phyloP scores from a whole-genome alignment of 108 stramenopile genomes.

The Phaeodactylum tricornutum region DNA sequence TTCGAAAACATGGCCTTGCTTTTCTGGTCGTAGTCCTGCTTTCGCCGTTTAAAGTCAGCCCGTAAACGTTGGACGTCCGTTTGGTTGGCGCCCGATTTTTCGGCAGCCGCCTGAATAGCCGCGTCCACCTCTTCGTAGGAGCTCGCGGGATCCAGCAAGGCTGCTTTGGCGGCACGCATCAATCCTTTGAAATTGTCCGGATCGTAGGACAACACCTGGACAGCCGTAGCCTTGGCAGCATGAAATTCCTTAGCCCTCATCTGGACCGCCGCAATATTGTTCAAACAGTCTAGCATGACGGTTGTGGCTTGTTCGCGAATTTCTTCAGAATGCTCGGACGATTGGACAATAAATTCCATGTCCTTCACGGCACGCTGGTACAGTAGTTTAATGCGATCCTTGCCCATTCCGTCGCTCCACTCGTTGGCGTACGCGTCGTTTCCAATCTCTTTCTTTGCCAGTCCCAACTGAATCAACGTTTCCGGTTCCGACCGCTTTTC shows the following conservation, averaged over 20 bases:
- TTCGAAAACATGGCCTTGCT: constrained; percentile 5
- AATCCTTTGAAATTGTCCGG: constrained; percentile 38
- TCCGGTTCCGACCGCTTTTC: constrained; percentile 5
- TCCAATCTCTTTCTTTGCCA: constrained; percentile 30
- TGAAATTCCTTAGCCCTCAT: constrained; percentile 32
- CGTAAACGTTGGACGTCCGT: constrained; percentile 13
- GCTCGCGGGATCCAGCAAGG: constrained; percentile 32
- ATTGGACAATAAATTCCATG: constrained; percentile 22
- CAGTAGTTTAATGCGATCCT: neutral
- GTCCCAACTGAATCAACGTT: constrained; percentile 26
- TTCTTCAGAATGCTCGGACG: neutral
- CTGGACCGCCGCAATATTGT: constrained; percentile 40
- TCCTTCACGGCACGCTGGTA: constrained; percentile 15
- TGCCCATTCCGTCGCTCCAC: constrained; percentile 8
- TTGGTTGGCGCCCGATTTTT: constrained; percentile 12
- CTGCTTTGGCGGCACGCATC: constrained; percentile 35
- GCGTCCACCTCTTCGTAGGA: constrained; percentile 33
- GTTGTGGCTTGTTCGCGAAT: constrained; percentile 11
- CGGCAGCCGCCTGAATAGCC: constrained; percentile 29
- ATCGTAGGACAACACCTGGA: constrained; percentile 27
- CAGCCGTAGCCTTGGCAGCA: constrained; percentile 34
- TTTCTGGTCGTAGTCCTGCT: constrained; percentile 7
- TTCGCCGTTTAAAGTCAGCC: constrained; percentile 18
- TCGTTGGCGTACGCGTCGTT: constrained; percentile 40
- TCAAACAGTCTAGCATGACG: constrained; percentile 37